These are phyloP conservation scores for Paecilomyces dactylethromorphus DNA, from an alignment of 2,329 filamentous ascomycete species.

Conservation along the genomic window DNA sequence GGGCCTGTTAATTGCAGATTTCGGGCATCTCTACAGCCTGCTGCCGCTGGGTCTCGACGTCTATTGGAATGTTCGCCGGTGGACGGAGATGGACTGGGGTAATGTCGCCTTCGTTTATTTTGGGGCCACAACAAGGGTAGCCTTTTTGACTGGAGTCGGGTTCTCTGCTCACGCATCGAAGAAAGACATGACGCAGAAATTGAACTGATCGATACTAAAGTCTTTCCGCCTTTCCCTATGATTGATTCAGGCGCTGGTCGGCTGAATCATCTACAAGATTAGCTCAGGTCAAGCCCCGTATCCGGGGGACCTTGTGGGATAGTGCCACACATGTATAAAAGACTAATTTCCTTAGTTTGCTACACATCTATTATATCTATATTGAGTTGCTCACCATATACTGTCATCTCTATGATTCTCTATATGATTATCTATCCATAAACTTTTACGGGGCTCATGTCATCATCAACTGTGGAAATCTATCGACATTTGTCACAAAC, in stretches of 20 bases:
- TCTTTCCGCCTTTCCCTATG: neutral
- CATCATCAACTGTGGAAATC: neutral
- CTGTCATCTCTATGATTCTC: neutral
- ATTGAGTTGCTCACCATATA: neutral
- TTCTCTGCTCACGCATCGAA: conserved; percentile 1
- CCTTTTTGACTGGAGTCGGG: conserved; percentile 55
- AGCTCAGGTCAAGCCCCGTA: neutral
- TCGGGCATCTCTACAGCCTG: conserved; percentile 68
- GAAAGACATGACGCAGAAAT: neutral
- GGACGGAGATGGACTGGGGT: conserved; percentile 64
- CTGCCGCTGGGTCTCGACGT: conserved; percentile 51
- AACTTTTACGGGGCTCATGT: neutral
- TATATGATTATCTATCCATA: neutral
- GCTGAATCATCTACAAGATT: neutral
- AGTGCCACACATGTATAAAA: neutral
- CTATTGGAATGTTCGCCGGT: conserved; percentile 57
- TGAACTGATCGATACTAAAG: neutral
- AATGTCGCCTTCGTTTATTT: conserved; percentile 66
- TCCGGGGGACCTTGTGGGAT: neutral
- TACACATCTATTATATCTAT: neutral
- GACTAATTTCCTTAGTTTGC: neutral
- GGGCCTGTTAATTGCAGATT: conserved; percentile 65
- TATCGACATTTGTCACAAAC: neutral
- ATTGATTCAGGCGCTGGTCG: neutral
- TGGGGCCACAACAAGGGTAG: conserved; percentile 53